phyloP scores from a whole-genome alignment of 768 basidiomycete genomes.

The Pleurotus pulmonarius region DNA sequence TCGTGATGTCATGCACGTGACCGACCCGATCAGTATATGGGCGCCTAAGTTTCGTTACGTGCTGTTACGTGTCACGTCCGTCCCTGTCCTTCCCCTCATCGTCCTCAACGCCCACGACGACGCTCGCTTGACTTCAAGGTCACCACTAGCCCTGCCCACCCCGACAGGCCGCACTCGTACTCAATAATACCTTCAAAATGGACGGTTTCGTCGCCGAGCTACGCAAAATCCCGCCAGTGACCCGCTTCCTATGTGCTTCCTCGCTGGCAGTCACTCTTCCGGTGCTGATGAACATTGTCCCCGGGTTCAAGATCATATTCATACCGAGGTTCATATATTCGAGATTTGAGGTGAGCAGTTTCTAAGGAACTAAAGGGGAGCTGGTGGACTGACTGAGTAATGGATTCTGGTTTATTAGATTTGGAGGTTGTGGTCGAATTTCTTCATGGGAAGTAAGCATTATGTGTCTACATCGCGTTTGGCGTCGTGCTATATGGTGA shows the following conservation, averaged over 20 bases:
- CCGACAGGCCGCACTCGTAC: too few relatives aligned
- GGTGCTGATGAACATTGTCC: slow-evolving; percentile 48
- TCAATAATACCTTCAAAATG: slow-evolving; percentile 25
- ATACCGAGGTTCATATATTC: slow-evolving; percentile 37
- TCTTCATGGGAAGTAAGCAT: slow-evolving; percentile 64
- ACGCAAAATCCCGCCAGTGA: slow-evolving; percentile 81
- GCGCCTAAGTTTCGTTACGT: too few relatives aligned
- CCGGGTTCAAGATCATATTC: slow-evolving; percentile 54
- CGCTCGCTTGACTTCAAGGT: too few relatives aligned
- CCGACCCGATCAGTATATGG: too few relatives aligned
- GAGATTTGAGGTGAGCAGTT: slow-evolving; percentile 47
- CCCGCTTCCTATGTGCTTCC: slow-evolving; percentile 63
- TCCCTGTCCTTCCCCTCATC: too few relatives aligned
- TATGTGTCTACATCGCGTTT: background rate
- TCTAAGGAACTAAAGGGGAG: too few relatives aligned
- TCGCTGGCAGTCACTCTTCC: slow-evolving; percentile 59
- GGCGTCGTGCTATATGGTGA: background rate
- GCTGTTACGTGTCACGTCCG: too few relatives aligned
- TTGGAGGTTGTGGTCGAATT: slow-evolving; percentile 71
- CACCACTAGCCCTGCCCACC: too few relatives aligned
- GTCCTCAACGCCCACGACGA: too few relatives aligned
- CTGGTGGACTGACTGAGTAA: background rate
- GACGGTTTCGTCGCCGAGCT: slow-evolving; percentile 54
- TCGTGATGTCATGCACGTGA: too few relatives aligned
- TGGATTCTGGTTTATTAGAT: slow-evolving; percentile 35